Evolutionary conservation across 31 red algal genomes (phyloP).

Genomic region (Asparagopsis taxiformis): DNA sequence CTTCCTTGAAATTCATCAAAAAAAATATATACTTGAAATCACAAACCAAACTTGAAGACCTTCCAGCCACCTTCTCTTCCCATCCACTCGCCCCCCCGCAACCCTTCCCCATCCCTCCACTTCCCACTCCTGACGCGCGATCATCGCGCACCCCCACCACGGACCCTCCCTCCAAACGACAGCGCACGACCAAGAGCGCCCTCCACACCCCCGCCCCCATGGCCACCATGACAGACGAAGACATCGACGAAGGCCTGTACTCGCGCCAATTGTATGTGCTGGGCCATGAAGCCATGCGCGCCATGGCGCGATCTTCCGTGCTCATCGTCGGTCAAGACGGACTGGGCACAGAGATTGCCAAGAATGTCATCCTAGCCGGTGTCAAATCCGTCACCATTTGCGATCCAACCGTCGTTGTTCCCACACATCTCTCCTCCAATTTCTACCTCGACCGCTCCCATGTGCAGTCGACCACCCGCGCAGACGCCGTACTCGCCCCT

Average conservation of each 20-base stretch:
- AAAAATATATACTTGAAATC: no score
- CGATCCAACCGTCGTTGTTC: conserved; percentile 60
- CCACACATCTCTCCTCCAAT: conserved; percentile 75
- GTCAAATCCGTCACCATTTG: conserved; percentile 82
- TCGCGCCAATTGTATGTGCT: conserved; percentile 99
- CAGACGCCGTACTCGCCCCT: conserved; percentile 34
- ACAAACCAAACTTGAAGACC: no score
- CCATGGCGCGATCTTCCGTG: conserved; percentile 83
- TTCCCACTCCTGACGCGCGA: conserved; percentile 17
- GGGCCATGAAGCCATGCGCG: conserved; percentile 94
- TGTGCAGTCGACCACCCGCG: conserved; percentile 31
- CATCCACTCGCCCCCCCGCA: no score
- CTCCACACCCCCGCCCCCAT: conserved; percentile 13
- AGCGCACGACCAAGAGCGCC: not conserved
- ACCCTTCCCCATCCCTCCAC: no score
- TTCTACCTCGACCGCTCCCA: conserved; percentile 70
- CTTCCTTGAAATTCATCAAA: no score
- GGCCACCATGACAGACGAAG: conserved; percentile 39
- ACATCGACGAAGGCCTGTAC: conserved; percentile 98
- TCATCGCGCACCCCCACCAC: not conserved
- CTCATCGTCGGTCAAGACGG: conserved; percentile 87
- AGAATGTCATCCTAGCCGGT: conserved; percentile 97
- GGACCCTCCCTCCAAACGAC: not conserved
- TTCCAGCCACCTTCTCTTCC: no score
- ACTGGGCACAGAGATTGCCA: conserved; percentile 92